Evolutionary conservation across 2,329 filamentous ascomycete species (phyloP).

Genomic region (Xylaria sp.): DNA sequence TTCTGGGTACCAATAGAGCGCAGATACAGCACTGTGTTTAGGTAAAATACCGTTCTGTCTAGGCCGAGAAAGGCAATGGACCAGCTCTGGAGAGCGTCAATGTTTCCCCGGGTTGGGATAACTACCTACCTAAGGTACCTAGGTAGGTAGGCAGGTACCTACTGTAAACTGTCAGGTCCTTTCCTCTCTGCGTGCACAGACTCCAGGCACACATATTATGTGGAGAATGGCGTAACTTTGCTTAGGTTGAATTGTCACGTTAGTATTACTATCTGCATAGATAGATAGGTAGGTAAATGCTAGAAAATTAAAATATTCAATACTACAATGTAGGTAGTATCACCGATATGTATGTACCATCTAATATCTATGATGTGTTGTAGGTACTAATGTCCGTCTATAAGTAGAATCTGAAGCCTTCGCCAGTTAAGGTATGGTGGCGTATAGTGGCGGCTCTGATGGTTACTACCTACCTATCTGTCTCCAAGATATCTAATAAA

Average conservation of each 20-base stretch:
- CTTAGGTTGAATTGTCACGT: slow-evolving; percentile 2
- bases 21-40: neutral
- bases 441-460: slow-evolving; percentile 4
- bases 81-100: slow-evolving; percentile 6
- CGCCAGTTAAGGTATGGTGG: slow-evolving; percentile 20
- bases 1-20: slow-evolving; percentile 14
- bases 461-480: neutral
- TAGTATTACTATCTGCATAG: neutral
- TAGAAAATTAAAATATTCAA: neutral
- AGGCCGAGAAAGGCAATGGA: slow-evolving; percentile 11
- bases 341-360: too few species aligned
- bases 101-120: neutral
- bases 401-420: neutral
- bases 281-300: neutral
- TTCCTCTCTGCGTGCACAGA: slow-evolving; percentile 3
- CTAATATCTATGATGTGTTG: neutral
- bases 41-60: neutral
- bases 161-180: neutral
- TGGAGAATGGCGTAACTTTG: slow-evolving; percentile 26
- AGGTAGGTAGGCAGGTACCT: neutral
- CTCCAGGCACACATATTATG: neutral
- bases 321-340: too few species aligned
- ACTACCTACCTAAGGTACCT: neutral
- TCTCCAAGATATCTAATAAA: slow-evolving; percentile 7
- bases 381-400: slow-evolving; percentile 11